Conservation (phyloP, 176 grass and related monocot genomes). For the Paspalum vaginatum region DNA sequence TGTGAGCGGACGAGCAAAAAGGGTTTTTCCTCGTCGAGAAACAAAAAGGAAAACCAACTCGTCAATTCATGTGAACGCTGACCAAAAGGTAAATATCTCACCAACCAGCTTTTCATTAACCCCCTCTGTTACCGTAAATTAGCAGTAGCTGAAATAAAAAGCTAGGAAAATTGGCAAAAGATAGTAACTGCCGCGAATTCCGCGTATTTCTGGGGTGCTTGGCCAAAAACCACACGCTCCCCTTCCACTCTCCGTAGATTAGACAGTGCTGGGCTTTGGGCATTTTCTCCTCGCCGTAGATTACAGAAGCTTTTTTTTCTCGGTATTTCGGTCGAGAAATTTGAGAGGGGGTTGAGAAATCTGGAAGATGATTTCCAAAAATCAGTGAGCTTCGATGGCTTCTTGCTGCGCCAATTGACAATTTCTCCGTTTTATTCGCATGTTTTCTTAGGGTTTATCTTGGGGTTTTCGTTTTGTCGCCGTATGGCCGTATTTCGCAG, state of each 20-base stretch:
- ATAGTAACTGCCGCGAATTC: background rate
- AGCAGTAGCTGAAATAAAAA: background rate
- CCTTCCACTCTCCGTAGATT: background rate
- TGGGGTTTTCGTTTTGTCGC: conserved; percentile 9
- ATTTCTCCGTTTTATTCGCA: background rate
- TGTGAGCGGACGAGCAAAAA: background rate
- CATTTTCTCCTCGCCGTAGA: conserved; percentile 8
- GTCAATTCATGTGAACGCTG: conserved; percentile 10
- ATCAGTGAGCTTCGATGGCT: background rate
- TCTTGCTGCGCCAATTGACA: background rate
- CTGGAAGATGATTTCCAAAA: background rate
- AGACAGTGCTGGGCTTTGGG: background rate
- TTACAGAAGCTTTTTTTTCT: background rate
- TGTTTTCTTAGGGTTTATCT: conserved; percentile 36
- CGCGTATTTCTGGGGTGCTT: background rate
- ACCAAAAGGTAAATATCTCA: conserved; percentile 32
- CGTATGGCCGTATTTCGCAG: conserved; percentile 26
- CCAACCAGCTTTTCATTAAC: background rate
- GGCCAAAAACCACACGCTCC: background rate
- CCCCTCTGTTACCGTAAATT: background rate
- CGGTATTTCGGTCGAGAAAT: background rate
- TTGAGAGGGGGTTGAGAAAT: background rate
- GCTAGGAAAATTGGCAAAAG: background rate
- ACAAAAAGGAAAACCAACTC: background rate
- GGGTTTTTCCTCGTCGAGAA: background rate